Evolutionary conservation across 2,329 filamentous ascomycete species (phyloP).

Genomic region (Corynespora cassiicola): DNA sequence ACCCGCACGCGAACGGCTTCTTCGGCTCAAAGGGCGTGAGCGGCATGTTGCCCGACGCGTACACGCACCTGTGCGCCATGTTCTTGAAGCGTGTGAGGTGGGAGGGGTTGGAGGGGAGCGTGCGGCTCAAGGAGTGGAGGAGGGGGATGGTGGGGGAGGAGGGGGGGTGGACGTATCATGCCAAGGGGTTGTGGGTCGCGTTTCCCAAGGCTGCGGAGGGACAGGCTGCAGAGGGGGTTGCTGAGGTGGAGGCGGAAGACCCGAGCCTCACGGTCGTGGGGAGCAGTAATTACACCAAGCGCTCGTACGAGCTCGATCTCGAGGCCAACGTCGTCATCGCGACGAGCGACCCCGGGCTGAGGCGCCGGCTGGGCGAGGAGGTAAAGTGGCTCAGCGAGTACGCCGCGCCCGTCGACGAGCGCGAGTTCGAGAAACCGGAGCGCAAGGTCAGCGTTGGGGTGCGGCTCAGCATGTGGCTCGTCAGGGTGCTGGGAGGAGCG

Average conservation of each 20-base stretch:
- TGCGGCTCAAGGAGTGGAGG: conserved; percentile 87
- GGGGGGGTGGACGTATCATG: conserved; percentile 95
- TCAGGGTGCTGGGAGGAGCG: conserved; percentile 84
- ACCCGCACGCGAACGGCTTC: conserved; percentile 94
- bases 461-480: conserved; percentile 91
- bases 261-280: conserved; percentile 85
- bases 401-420: conserved; percentile 70
- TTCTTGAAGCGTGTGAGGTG: conserved; percentile 72
- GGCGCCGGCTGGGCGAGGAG: conserved; percentile 77
- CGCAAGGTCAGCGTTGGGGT: conserved; percentile 86
- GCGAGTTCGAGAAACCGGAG: conserved; percentile 82
- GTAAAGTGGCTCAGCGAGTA: conserved; percentile 80
- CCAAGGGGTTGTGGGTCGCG: conserved; percentile 93
- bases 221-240: conserved; percentile 49
- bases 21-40: conserved; percentile 87
- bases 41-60: conserved; percentile 88
- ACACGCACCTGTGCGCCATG: conserved; percentile 82
- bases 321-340: conserved; percentile 89
- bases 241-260: conserved; percentile 62
- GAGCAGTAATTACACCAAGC: conserved; percentile 93
- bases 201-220: conserved; percentile 56
- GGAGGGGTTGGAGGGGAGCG: conserved; percentile 62
- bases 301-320: conserved; percentile 90
- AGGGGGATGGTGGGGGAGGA: conserved; percentile 80
- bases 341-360: conserved; percentile 76